Conservation (phyloP, 2,329 filamentous ascomycete genomes). For the Ophiostoma piceae region DNA sequence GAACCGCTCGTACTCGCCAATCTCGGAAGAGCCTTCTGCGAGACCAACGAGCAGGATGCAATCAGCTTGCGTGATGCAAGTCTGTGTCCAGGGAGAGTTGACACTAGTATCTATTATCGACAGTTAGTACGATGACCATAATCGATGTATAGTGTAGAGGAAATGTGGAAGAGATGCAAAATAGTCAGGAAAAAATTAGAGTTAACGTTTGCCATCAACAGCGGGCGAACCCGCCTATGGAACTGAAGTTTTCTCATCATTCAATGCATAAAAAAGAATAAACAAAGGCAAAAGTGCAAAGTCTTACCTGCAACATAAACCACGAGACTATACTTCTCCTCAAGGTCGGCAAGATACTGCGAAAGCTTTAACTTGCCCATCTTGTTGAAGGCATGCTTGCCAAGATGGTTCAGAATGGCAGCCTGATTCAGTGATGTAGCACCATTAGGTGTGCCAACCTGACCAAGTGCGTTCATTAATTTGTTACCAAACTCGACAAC, state of each 20-base stretch:
- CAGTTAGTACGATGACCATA: background rate
- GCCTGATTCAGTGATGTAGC: constrained; percentile 90
- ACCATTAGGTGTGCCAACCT: constrained; percentile 84
- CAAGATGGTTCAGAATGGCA: constrained; percentile 88
- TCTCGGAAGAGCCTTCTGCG: constrained; percentile 80
- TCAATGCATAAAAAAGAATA: constrained; percentile 21
- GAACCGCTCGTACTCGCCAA: constrained; percentile 95
- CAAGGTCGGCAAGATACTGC: constrained; percentile 91
- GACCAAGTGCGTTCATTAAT: constrained; percentile 77
- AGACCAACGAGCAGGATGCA: constrained; percentile 90
- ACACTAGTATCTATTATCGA: constrained; percentile 72
- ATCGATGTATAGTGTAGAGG: background rate
- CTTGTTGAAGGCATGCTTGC: constrained; percentile 90
- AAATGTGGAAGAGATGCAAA: constrained; percentile 15
- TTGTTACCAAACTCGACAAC: constrained; percentile 92
- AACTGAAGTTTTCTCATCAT: constrained; percentile 50
- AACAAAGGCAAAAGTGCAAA: constrained; percentile 11
- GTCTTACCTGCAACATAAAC: constrained; percentile 77
- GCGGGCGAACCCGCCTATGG: constrained; percentile 45
- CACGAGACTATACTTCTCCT: constrained; percentile 94
- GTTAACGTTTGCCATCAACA: constrained; percentile 54
- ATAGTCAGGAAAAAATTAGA: constrained; percentile 64
- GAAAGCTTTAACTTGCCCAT: constrained; percentile 96
- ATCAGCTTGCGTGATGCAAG: constrained; percentile 93
- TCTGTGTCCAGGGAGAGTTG: constrained; percentile 96